Percentiles rank a stretch among this genome's conserved stretches.
Conservation (phyloP, 73 alveolate species). For the Paramecium pentaurelia region DNA sequence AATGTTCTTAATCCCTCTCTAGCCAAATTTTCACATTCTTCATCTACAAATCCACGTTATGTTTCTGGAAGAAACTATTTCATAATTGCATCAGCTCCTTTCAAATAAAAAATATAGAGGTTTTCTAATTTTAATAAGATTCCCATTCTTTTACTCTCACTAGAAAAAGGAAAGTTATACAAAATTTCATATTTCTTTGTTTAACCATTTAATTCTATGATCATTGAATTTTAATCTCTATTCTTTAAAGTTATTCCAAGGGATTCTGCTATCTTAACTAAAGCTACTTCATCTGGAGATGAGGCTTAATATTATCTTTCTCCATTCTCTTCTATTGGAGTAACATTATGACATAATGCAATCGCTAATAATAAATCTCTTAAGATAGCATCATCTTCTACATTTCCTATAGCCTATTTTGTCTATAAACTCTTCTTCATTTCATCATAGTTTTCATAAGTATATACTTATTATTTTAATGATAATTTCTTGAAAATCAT, state of each 20-base stretch:
- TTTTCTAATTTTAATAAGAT: slow-evolving; percentile 66
- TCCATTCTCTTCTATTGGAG: slow-evolving; percentile 71
- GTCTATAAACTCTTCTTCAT: slow-evolving; percentile 54
- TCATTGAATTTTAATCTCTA: slow-evolving; percentile 68
- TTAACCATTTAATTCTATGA: slow-evolving; percentile 57
- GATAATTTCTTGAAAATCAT: slow-evolving; percentile 80
- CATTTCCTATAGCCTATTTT: slow-evolving; percentile 21
- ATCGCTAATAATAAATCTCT: slow-evolving; percentile 77
- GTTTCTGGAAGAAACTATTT: slow-evolving; percentile 68
- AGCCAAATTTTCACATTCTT: slow-evolving; percentile 89
- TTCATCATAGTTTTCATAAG: slow-evolving; percentile 64
- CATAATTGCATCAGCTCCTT: slow-evolving; percentile 94
- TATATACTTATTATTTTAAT: slow-evolving; percentile 61
- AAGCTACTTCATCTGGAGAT: slow-evolving; percentile 89
- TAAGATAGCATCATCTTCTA: slow-evolving; percentile 62
- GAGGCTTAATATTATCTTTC: slow-evolving; percentile 65
- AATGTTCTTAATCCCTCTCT: slow-evolving; percentile 91
- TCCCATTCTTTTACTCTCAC: slow-evolving; percentile 97
- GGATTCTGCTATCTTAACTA: slow-evolving; percentile 81
- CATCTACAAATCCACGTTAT: slow-evolving; percentile 76
- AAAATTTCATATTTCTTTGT: slow-evolving; percentile 69
- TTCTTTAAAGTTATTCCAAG: slow-evolving; percentile 64
- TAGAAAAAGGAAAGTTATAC: slow-evolving; percentile 89
- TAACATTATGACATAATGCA: slow-evolving; percentile 80
- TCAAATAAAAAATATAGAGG: slow-evolving; percentile 65